phyloP scores from a whole-genome alignment of 2,329 filamentous ascomycete genomes.

The Trichoderma aggressivum region DNA sequence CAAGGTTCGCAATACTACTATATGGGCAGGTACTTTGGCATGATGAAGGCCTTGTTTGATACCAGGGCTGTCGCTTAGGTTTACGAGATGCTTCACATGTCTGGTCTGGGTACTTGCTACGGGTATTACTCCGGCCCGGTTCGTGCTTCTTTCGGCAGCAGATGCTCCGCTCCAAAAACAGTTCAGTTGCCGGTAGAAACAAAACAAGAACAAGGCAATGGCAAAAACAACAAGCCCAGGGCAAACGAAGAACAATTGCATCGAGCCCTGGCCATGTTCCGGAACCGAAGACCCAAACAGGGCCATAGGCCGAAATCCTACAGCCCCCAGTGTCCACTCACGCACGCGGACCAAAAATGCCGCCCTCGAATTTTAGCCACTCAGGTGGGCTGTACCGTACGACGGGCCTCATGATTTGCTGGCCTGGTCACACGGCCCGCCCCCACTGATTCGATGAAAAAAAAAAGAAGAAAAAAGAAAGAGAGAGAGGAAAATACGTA shows the following conservation, averaged over 20 bases:
- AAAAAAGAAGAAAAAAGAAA: background rate
- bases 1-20: background rate
- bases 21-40: too few relatives aligned
- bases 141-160: background rate
- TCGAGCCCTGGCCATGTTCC: background rate
- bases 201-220: background rate
- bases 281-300: background rate
- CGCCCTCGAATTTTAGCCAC: conserved; percentile 17
- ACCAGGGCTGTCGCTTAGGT: background rate
- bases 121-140: background rate
- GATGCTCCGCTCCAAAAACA: background rate
- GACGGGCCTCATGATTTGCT: conserved; percentile 16
- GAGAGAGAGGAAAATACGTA: background rate
- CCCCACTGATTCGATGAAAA: background rate
- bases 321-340: conserved; percentile 7
- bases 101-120: too few relatives aligned
- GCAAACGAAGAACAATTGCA: background rate
- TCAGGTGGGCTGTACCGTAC: conserved; percentile 12
- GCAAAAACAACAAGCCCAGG: too few relatives aligned
- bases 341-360: background rate
- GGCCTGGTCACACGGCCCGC: background rate
- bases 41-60: background rate
- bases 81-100: background rate
- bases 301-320: conserved; percentile 10
- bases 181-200: background rate